These are phyloP conservation scores for Aquilaria sinensis DNA, from an alignment of 345 rosid species.

Conservation along the genomic window DNA sequence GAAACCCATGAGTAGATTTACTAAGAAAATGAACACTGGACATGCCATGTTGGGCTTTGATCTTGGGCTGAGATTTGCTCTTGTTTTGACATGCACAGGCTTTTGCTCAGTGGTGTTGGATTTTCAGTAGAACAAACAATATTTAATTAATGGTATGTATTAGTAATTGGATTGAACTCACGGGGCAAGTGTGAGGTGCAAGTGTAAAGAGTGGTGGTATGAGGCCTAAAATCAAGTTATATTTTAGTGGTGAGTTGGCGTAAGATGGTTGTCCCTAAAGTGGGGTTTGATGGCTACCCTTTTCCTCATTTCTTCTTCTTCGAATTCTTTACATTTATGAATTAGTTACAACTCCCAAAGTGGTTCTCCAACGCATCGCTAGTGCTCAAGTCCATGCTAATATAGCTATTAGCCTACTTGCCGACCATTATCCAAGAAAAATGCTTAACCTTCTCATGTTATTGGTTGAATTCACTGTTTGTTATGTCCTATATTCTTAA, in stretches of 20 bases:
- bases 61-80: too few species aligned
- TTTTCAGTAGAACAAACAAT: background rate
- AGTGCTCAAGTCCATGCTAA: conserved; percentile 1
- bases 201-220: background rate
- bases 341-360: conserved; percentile 29
- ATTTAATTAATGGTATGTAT: background rate
- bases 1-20: too few species aligned
- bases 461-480: too few species aligned
- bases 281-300: conserved; percentile 19
- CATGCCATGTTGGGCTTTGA: too few species aligned
- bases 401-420: background rate
- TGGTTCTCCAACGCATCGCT: conserved; percentile 28
- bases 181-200: conserved; percentile 18
- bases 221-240: background rate
- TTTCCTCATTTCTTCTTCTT: conserved; percentile 4
- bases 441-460: too few species aligned
- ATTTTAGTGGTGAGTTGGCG: conserved; percentile 17
- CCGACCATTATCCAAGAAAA: too few species aligned
- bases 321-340: background rate
- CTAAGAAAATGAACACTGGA: too few species aligned
- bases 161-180: conserved; percentile 10
- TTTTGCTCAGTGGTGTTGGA: background rate
- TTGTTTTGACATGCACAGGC: too few species aligned
- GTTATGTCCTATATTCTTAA: too few species aligned
- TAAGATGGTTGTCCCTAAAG: conserved; percentile 23